A percentile compares a stretch with the other conserved stretches of the same genome.
Conservation (phyloP, 331 rosid genomes). For the Rosa hybrid region DNA sequence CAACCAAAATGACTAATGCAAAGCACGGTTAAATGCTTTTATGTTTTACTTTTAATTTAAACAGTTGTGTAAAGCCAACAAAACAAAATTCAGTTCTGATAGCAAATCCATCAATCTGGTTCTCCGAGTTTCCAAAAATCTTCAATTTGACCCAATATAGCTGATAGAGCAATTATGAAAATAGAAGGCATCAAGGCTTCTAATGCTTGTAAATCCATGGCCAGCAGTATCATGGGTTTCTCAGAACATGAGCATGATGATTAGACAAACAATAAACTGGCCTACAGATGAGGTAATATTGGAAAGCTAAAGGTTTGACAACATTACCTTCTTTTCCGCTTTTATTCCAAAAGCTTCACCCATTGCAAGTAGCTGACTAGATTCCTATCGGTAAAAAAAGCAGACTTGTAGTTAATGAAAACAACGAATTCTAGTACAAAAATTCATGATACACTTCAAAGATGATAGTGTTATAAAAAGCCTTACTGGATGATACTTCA, state of each 20-base stretch:
- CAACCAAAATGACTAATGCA: not conserved
- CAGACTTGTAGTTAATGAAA: constrained; percentile 8
- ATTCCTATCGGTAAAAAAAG: constrained; percentile 61
- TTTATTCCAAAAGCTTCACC: constrained; percentile 98
- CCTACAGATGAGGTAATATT: not conserved
- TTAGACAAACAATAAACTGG: constrained; percentile 3
- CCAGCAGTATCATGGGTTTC: not conserved
- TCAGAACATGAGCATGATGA: not conserved
- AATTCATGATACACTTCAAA: constrained; percentile 11
- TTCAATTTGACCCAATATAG: not conserved
- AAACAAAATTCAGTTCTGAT: not conserved
- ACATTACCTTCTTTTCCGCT: constrained; percentile 79
- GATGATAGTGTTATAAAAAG: constrained; percentile 21
- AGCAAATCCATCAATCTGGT: not conserved
- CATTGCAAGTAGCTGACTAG: constrained; percentile 85
- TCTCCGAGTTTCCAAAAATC: not conserved
- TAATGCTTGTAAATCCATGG: not conserved
- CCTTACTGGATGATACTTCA: constrained; percentile 95
- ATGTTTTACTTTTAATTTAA: not conserved
- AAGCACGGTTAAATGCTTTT: not conserved
- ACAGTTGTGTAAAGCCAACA: not conserved
- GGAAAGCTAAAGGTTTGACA: constrained; percentile 11
- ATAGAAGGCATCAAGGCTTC: not conserved
- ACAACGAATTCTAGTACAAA: not conserved
- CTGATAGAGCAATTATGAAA: not conserved